phyloP scores from a whole-genome alignment of 257 asterid species.

The Primulina tabacum region DNA sequence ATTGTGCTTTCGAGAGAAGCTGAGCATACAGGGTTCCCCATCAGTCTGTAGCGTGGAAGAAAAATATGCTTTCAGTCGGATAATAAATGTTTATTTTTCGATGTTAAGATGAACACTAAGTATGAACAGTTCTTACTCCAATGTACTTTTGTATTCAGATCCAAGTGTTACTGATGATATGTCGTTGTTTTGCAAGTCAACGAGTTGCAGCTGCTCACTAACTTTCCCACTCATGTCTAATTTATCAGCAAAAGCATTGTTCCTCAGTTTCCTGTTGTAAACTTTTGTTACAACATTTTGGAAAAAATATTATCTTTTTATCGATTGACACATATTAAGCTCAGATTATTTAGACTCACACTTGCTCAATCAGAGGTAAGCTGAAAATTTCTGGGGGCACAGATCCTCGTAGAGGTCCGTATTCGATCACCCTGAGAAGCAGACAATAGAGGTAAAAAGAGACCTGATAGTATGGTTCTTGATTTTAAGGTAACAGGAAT shows the following conservation, averaged over 20 bases:
- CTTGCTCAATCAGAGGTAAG: conserved; percentile 85
- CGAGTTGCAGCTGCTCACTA: conserved; percentile 63
- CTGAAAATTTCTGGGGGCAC: conserved; percentile 64
- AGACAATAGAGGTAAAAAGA: conserved; percentile 20
- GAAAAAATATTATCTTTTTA: no score
- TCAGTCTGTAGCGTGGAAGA: conserved; percentile 47
- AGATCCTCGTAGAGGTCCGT: conserved; percentile 72
- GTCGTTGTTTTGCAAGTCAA: conserved; percentile 76
- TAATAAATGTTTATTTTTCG: background rate
- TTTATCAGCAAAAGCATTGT: conserved; percentile 69
- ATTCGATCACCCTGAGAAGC: conserved; percentile 68
- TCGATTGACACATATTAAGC: background rate
- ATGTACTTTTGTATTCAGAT: conserved; percentile 56
- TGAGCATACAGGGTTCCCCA: conserved; percentile 87
- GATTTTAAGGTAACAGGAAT: conserved; percentile 18
- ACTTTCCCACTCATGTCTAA: conserved; percentile 64
- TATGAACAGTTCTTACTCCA: conserved; percentile 50
- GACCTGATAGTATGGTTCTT: conserved; percentile 7
- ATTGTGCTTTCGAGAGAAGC: conserved; percentile 58
- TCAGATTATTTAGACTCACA: conserved; percentile 49
- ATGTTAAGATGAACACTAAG: background rate
- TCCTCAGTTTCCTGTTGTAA: conserved; percentile 68
- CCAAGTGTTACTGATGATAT: conserved; percentile 75
- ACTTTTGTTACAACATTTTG: background rate
- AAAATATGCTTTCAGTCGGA: background rate